Evolutionary conservation across 192 early-diverging fungal species (phyloP).

Genomic region (Coemansia sp.): DNA sequence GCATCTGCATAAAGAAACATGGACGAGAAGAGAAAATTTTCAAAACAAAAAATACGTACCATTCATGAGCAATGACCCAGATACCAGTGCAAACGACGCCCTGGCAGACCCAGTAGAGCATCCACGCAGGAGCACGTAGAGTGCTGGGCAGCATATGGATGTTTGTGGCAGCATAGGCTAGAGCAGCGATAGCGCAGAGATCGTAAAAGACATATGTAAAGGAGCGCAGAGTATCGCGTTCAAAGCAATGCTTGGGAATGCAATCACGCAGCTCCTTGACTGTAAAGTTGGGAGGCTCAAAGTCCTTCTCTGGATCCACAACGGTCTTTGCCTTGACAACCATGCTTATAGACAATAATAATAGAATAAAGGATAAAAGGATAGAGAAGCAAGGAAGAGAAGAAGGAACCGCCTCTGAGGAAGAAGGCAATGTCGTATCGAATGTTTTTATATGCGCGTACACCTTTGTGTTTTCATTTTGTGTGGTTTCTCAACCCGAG

Average conservation of each 20-base stretch:
- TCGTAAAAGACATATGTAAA: slow-evolving; percentile 80
- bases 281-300: slow-evolving; percentile 66
- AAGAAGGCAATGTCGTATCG: background rate
- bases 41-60: too few species aligned
- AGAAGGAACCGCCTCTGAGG: background rate
- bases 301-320: slow-evolving; percentile 44
- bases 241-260: slow-evolving; percentile 91
- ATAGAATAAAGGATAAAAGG: background rate
- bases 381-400: background rate
- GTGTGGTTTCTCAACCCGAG: too few species aligned
- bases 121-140: slow-evolving; percentile 65
- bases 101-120: slow-evolving; percentile 75
- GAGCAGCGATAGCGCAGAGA: slow-evolving; percentile 58
- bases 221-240: slow-evolving; percentile 75
- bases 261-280: slow-evolving; percentile 89
- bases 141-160: slow-evolving; percentile 56
- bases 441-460: too few species aligned
- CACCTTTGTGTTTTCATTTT: too few species aligned
- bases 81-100: slow-evolving; percentile 83
- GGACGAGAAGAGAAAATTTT: background rate
- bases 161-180: slow-evolving; percentile 66
- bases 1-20: too few species aligned
- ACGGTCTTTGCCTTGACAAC: slow-evolving; percentile 26
- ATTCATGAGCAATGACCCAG: slow-evolving; percentile 91
- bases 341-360: slow-evolving; percentile 8